phyloP scores from a whole-genome alignment of 106 monocot genomes.

The Platanthera guangdongensis region DNA sequence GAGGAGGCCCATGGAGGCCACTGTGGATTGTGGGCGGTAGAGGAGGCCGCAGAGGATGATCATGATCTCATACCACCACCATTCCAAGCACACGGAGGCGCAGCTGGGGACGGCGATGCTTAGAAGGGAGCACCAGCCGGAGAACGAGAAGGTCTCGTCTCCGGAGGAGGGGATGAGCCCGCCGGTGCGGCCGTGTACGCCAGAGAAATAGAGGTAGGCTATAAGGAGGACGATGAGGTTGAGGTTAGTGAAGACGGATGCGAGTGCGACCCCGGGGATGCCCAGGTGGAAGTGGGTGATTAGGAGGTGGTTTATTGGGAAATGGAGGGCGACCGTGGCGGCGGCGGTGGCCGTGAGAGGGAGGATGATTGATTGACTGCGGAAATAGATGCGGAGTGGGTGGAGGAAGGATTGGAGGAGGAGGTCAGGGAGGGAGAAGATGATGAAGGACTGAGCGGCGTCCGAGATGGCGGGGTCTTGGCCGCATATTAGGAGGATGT shows the following conservation, averaged over 20 bases:
- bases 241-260: constrained; percentile 34
- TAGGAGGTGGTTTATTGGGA: constrained; percentile 32
- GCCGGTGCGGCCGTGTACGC: constrained; percentile 13
- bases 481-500: constrained; percentile 24
- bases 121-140: constrained; percentile 28
- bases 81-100: constrained; percentile 74
- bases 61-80: constrained; percentile 99
- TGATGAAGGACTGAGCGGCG: constrained; percentile 29
- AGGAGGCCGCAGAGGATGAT: constrained; percentile 47
- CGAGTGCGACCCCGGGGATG: constrained; percentile 44
- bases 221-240: constrained; percentile 25
- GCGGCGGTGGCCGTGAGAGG: constrained; percentile 29
- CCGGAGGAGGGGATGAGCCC: neutral
- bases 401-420: constrained; percentile 40
- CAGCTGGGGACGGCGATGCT: constrained; percentile 36
- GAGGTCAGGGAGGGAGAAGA: constrained; percentile 39
- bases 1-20: constrained; percentile 55
- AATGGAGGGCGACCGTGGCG: constrained; percentile 22
- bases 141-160: neutral
- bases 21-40: constrained; percentile 26
- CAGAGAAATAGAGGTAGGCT: constrained; percentile 29
- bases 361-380: constrained; percentile 29
- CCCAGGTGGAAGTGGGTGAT: constrained; percentile 29
- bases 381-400: constrained; percentile 38
- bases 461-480: constrained; percentile 28